These are phyloP conservation scores for Nakataea oryzae DNA, from an alignment of 2,329 filamentous ascomycete genomes.

Conservation along the genomic window DNA sequence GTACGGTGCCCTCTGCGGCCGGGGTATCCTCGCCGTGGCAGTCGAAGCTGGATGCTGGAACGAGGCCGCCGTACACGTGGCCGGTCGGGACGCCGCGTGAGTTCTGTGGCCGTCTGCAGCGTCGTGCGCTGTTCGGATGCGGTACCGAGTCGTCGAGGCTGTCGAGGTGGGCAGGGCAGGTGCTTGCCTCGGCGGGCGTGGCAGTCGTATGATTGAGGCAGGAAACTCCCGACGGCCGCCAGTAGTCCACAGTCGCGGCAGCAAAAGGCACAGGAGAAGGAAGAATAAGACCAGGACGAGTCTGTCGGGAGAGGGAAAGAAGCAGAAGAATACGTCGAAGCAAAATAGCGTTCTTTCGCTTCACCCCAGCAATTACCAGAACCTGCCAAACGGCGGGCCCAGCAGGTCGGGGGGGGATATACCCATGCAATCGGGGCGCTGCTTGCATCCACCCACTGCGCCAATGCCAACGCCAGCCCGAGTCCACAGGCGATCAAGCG, in stretches of 20 bases:
- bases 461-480: no score
- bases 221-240: no score
- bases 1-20: background rate
- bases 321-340: background rate
- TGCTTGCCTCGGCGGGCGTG: background rate
- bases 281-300: background rate
- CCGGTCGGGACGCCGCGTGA: background rate
- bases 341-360: background rate
- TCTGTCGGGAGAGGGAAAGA: background rate
- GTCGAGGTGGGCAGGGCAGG: background rate
- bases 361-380: background rate
- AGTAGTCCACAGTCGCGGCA: background rate
- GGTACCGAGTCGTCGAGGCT: background rate
- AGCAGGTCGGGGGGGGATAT: background rate
- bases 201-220: background rate
- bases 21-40: background rate
- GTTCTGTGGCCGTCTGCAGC: background rate
- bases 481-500: background rate
- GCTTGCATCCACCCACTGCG: background rate
- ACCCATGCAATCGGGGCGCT: background rate
- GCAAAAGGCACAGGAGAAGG: background rate
- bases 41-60: background rate
- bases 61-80: background rate
- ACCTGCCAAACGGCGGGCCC: background rate
- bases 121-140: background rate